Evolutionary conservation across 306 rosid species (phyloP).

Genomic region (Adenanthera pavonina): DNA sequence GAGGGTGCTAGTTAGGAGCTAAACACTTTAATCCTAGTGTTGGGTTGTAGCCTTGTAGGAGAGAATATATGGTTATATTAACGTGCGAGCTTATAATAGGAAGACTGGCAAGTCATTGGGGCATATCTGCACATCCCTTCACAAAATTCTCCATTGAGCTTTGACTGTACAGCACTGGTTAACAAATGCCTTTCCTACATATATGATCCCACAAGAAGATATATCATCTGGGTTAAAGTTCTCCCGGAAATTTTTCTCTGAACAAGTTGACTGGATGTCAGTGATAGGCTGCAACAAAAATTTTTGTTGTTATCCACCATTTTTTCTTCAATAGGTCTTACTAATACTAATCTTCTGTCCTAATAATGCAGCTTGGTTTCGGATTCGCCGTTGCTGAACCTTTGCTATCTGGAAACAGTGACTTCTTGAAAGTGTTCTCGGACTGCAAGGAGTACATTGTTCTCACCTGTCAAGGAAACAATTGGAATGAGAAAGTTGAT

Average conservation of each 20-base stretch:
- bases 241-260: neutral
- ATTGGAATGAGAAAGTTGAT: constrained; percentile 71
- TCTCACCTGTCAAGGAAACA: constrained; percentile 60
- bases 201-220: constrained; percentile 15
- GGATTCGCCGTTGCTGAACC: constrained; percentile 83
- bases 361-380: constrained; percentile 76
- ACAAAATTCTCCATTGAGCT: constrained; percentile 4
- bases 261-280: constrained; percentile 26
- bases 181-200: neutral
- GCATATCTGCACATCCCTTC: constrained; percentile 13
- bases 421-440: constrained; percentile 70
- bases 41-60: neutral
- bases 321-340: constrained; percentile 33
- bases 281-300: neutral
- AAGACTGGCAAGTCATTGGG: constrained; percentile 11
- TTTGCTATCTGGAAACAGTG: constrained; percentile 49
- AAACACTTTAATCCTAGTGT: neutral
- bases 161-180: neutral
- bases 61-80: constrained; percentile 22
- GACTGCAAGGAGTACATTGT: constrained; percentile 81
- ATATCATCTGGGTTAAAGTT: constrained; percentile 10
- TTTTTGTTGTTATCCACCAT: neutral
- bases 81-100: constrained; percentile 5
- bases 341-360: constrained; percentile 48
- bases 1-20: constrained; percentile 5